These are phyloP conservation scores for Erythrobasidium yunnanense DNA, from an alignment of 768 basidiomycete species.

Conservation along the genomic window DNA sequence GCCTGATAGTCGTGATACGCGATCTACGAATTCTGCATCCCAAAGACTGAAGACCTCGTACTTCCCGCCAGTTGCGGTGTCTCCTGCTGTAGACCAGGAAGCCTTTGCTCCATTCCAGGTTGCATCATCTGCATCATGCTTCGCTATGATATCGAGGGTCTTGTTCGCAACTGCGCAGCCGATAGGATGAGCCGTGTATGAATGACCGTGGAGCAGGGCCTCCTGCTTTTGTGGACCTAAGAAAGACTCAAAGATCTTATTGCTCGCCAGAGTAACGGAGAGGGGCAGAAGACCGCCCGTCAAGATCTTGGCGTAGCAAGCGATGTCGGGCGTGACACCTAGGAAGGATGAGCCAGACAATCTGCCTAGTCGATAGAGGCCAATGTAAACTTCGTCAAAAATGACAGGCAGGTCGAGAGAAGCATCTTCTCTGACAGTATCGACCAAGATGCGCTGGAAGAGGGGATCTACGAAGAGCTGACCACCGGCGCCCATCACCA, in stretches of 20 bases:
- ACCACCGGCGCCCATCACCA: constrained; percentile 88
- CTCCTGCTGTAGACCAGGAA: constrained; percentile 48
- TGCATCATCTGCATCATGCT: constrained; percentile 44
- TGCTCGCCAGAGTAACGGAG: constrained; percentile 68
- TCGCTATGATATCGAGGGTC: constrained; percentile 59
- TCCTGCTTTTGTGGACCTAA: constrained; percentile 62
- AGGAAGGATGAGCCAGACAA: constrained; percentile 54
- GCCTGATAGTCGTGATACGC: constrained; percentile 49
- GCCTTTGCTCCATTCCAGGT: constrained; percentile 53
- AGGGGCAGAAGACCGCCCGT: constrained; percentile 86
- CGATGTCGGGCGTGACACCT: constrained; percentile 67
- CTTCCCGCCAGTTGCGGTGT: neutral
- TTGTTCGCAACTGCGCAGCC: constrained; percentile 84
- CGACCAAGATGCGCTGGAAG: constrained; percentile 78
- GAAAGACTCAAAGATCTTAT: constrained; percentile 71
- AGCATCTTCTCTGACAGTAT: constrained; percentile 56
- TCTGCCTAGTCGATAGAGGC: constrained; percentile 75
- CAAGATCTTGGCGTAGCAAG: constrained; percentile 82
- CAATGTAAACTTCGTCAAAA: constrained; percentile 92
- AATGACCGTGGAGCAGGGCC: constrained; percentile 85
- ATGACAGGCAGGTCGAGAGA: constrained; percentile 66
- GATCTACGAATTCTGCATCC: constrained; percentile 60
- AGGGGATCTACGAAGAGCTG: constrained; percentile 97
- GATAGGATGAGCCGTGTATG: constrained; percentile 85
- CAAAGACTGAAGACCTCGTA: constrained; percentile 67